Evolutionary conservation across 1,284 basidiomycete species (phyloP), one percentile per base, ranked within the genome.

Genomic region (Ustilago tritici): DNA sequence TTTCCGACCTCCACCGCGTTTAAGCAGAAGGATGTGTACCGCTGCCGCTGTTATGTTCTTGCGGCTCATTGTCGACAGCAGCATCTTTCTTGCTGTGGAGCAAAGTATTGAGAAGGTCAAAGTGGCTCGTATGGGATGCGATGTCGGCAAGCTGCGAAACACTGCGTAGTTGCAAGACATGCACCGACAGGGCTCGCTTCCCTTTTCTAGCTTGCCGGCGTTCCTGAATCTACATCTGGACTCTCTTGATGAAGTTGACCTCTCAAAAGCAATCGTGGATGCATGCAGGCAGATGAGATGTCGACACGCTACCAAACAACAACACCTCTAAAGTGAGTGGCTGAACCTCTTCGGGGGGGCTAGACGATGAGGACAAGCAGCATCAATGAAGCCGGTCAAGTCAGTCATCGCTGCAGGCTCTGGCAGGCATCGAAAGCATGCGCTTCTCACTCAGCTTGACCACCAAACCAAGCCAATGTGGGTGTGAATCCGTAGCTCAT

Each of bases 361-460:
- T 49, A 1, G 19, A 49, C 4, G 52, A 54, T 35, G 52, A 15
- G 34, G 14, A 32, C 5, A 19, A 23, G 34, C 15, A 38, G 23
- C 11, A 34, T 7, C 19, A 35, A 55, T 32, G 34, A 55, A 55
- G 34, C 14, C 52, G 36, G 50, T 54, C 59, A 61, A 46, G 19
- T 54, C 35, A 54, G 19, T 54, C 35, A 38, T 41, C n/a, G 53
- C 53, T 56, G 40, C 23, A 58, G 5, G 43, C 7, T 46, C 43
- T 8, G 19, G 43, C 40, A n/a, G 40, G 17, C 40, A 41, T 41
- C 58, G 43, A 23, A 23, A 40, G 34, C 60, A 55, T 62, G 53
- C 53, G 41, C 28, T 28, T 23, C 54, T 63, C 54, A 56, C 54
- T 62, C 53, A 62, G 41, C 41, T 56, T 52, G 38, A 41, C 61